Conservation (phyloP, 2,329 filamentous ascomycete genomes). For the Xenoacremonium recifei region DNA sequence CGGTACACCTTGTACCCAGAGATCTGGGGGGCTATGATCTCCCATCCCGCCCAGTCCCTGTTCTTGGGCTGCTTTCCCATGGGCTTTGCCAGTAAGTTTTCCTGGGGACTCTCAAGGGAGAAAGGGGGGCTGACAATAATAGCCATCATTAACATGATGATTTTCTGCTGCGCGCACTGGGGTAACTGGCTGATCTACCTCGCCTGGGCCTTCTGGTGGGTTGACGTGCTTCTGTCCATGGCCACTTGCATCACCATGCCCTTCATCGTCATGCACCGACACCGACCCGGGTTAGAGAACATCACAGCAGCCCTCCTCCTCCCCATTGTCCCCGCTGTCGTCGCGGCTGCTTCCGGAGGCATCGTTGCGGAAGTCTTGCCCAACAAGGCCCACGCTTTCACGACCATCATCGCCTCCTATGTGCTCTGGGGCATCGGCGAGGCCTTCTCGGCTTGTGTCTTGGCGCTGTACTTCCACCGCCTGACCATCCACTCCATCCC, state of each 20-base stretch:
- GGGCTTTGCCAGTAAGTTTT: conserved; percentile 55
- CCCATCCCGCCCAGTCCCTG: conserved; percentile 64
- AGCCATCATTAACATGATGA: conserved; percentile 64
- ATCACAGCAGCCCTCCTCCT: conserved; percentile 67
- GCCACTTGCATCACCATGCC: conserved; percentile 54
- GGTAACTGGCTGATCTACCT: conserved; percentile 54
- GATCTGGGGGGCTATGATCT: conserved; percentile 65
- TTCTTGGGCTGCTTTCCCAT: conserved; percentile 70
- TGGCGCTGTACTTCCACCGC: conserved; percentile 69
- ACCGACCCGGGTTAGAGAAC: conserved; percentile 46
- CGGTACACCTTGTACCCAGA: conserved; percentile 65
- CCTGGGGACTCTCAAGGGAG: not conserved
- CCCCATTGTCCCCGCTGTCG: conserved; percentile 65
- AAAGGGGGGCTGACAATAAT: conserved; percentile 12
- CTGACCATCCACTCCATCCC: conserved; percentile 66
- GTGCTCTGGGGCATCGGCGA: conserved; percentile 66
- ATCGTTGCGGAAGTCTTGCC: conserved; percentile 60
- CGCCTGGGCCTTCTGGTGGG: conserved; percentile 59
- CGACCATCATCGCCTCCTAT: conserved; percentile 64
- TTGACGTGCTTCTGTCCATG: conserved; percentile 53
- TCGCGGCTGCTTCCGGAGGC: conserved; percentile 64
- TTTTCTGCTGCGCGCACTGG: conserved; percentile 62
- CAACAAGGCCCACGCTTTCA: conserved; percentile 52
- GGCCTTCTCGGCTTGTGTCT: conserved; percentile 57
- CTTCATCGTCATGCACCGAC: conserved; percentile 52